Evolutionary conservation across 768 basidiomycete genomes (phyloP).

Genomic region (Pholiota microspora): DNA sequence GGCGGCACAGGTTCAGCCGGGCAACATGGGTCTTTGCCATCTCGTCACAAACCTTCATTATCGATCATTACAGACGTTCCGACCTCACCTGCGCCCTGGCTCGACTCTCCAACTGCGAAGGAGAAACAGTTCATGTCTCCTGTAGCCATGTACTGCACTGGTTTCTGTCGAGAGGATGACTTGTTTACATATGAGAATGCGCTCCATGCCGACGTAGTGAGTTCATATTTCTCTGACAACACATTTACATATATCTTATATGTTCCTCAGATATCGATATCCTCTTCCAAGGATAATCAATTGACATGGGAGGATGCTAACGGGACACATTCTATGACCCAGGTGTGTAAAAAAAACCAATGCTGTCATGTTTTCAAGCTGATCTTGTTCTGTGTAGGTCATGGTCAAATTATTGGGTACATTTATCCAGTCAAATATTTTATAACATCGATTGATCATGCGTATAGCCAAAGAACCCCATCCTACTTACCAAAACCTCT

Average conservation of each 20-base stretch:
- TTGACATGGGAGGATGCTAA: conserved; percentile 33
- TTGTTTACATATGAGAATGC: conserved; percentile 1
- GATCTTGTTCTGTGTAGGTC: background rate
- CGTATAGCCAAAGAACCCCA: conserved; percentile 26
- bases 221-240: conserved; percentile 6
- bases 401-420: conserved; percentile 12
- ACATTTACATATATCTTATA: background rate
- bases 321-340: conserved; percentile 35
- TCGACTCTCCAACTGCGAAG: conserved; percentile 15
- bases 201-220: conserved; percentile 27
- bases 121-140: conserved; percentile 28
- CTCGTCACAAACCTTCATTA: background rate
- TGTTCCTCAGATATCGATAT: conserved; percentile 31
- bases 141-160: conserved; percentile 25
- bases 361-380: background rate
- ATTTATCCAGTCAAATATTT: conserved; percentile 8
- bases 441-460: background rate
- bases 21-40: background rate
- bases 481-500: conserved; percentile 26
- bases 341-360: conserved; percentile 14
- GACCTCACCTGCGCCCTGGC: background rate
- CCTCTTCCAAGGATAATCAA: conserved; percentile 36
- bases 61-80: conserved; percentile 16
- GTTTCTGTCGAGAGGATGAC: conserved; percentile 25
- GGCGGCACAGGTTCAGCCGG: conserved; percentile 1